A percentile compares a stretch with the other conserved stretches of the same genome.
phyloP scores from a whole-genome alignment of 1,284 basidiomycete species.

The Sphaerobolus stellatus region DNA sequence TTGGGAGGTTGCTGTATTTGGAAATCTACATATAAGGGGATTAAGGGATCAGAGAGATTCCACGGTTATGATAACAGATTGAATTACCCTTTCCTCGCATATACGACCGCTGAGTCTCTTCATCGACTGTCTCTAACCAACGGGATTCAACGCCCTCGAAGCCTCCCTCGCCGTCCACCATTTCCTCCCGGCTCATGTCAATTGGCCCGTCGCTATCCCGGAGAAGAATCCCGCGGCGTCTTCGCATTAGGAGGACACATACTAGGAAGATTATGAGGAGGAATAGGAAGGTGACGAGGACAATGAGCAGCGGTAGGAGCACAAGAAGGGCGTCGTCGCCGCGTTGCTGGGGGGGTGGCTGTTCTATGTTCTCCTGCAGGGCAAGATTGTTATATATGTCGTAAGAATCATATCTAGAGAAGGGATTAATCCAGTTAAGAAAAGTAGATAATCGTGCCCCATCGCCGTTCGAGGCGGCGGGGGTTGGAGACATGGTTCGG shows the following conservation, averaged over 20 bases:
- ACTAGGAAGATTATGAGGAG: constrained; percentile 87
- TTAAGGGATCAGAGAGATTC: constrained; percentile 6
- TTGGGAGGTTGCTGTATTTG: constrained; percentile 91
- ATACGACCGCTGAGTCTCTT: constrained; percentile 71
- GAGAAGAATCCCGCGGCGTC: constrained; percentile 78
- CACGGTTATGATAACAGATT: constrained; percentile 11
- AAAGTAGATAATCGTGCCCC: constrained; percentile 3
- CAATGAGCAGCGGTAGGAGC: constrained; percentile 87
- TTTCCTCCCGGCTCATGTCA: constrained; percentile 89
- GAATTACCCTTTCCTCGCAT: constrained; percentile 82
- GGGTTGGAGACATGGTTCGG: neutral
- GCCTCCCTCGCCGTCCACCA: constrained; percentile 87
- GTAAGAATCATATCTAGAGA: constrained; percentile 1
- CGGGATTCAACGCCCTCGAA: constrained; percentile 88
- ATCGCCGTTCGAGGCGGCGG: constrained; percentile 2
- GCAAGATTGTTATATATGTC: constrained; percentile 11
- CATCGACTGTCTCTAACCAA: constrained; percentile 86
- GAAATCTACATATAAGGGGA: constrained; percentile 58
- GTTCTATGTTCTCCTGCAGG: constrained; percentile 7
- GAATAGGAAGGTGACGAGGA: constrained; percentile 90
- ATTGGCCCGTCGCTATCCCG: constrained; percentile 89
- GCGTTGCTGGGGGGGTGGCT: constrained; percentile 3
- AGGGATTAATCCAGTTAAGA: neutral
- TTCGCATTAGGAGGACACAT: constrained; percentile 80
- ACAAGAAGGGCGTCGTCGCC: constrained; percentile 66